Conservation (phyloP, 2,329 filamentous ascomycete genomes). For the Zopfia rhizophila region DNA sequence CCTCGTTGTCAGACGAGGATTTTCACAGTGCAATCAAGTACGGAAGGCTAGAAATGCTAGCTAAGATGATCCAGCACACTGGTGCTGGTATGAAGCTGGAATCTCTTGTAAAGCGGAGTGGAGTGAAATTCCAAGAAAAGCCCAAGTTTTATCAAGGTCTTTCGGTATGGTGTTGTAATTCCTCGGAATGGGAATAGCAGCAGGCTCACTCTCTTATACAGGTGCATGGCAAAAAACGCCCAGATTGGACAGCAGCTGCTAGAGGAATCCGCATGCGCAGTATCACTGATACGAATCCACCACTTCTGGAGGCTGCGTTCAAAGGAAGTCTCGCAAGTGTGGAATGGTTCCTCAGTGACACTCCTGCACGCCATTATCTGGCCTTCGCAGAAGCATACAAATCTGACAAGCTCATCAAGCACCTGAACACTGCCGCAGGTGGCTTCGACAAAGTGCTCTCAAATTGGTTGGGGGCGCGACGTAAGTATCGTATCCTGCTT, state of each 20-base stretch:
- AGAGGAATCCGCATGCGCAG: conserved; percentile 47
- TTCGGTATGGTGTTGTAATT: conserved; percentile 60
- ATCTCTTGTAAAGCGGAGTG: conserved; percentile 72
- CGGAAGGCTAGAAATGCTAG: conserved; percentile 66
- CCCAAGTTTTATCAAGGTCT: conserved; percentile 81
- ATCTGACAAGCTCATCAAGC: conserved; percentile 70
- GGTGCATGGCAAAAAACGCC: conserved; percentile 76
- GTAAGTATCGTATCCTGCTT: conserved; percentile 55
- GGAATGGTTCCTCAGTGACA: conserved; percentile 81
- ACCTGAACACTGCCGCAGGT: conserved; percentile 67
- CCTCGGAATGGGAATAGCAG: background rate
- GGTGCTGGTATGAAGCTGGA: conserved; percentile 77
- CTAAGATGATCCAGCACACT: conserved; percentile 71
- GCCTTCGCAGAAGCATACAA: conserved; percentile 73
- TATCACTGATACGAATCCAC: conserved; percentile 59
- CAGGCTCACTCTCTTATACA: conserved; percentile 14
- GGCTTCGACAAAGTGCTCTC: conserved; percentile 72
- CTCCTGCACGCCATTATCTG: conserved; percentile 72
- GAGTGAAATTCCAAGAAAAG: conserved; percentile 70
- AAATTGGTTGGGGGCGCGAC: conserved; percentile 70
- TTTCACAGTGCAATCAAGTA: conserved; percentile 57
- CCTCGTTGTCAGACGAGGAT: conserved; percentile 25
- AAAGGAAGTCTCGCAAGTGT: conserved; percentile 71
- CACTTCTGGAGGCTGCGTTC: conserved; percentile 68
- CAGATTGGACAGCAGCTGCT: conserved; percentile 77